Base-by-base conservation (phyloP, 2,329 filamentous ascomycete species). In the Pseudocercospora crystallina region DNA sequence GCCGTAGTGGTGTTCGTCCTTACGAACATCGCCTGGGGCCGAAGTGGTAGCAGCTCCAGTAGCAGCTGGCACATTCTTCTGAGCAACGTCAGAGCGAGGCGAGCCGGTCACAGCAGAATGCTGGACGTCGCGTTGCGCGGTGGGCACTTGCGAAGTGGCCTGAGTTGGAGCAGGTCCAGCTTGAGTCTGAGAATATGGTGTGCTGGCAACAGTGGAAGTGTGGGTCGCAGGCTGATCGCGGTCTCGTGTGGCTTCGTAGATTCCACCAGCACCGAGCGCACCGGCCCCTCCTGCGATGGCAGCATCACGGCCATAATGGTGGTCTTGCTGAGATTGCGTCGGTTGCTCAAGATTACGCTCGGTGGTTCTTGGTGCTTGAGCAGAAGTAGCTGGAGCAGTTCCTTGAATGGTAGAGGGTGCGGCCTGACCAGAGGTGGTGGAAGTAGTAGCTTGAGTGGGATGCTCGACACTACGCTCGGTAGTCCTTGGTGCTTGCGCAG, bases 241-340 rank as follows among this genome's bases (percentile, higher is more conserved):
- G 20, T 26, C 7, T 26, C 20, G 20, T 2, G 48, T 44, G 30
- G 49, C 49, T 17, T 37, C 39, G 35, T 36, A 39, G 13, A 17
- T 39, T 14, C 32, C 62, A 26, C 64, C 68, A 33, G 61, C 62
- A 17, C 59, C 59, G 5, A 61, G 58, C 15, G 60, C 59, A 8
- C 62, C 67, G 58, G n/a, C 63, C 12, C 65, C 68, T 37, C 60
- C 66, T 26, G 53, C 67, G 2, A 67, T 26, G 8, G 64, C 66
- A 9, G 64, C 64, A 49, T 71, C 63, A 15, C 66, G 62, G 32
- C 64, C 65, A 33, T 65, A 58, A 38, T 68, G 65, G 8, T 39
- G 30, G 12, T 35, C 39, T n/a, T 39, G 54, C 5, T 47, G 43
- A 17, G 20, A 26, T 26, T 26, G 20, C 7, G 20, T 26, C 20